Evolutionary conservation across 257 asterid species (phyloP).

Genomic region (Fraxinus americana): DNA sequence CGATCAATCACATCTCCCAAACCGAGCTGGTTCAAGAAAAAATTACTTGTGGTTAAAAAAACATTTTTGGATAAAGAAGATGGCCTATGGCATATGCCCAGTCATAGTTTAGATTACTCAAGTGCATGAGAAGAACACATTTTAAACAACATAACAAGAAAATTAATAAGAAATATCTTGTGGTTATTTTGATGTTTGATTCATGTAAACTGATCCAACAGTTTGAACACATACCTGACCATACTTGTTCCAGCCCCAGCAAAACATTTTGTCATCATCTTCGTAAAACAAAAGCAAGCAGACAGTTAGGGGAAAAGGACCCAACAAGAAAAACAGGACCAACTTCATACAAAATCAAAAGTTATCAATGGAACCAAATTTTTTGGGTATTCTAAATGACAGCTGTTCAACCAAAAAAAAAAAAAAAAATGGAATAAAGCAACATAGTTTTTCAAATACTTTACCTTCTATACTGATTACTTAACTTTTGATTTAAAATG

Average conservation of each 20-base stretch:
- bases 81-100: not conserved
- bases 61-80: not conserved
- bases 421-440: too few relatives aligned
- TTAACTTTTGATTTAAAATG: too few relatives aligned
- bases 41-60: not conserved
- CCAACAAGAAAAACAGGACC: conserved; percentile 5
- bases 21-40: conserved; percentile 64
- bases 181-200: not conserved
- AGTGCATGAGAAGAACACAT: not conserved
- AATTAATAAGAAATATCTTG: not conserved
- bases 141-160: not conserved
- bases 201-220: not conserved
- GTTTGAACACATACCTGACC: conserved; percentile 75
- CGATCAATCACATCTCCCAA: conserved; percentile 90
- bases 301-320: conserved; percentile 25
- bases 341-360: not conserved
- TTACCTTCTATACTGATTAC: not conserved
- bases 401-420: too few relatives aligned
- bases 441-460: too few relatives aligned
- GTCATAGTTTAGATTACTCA: not conserved
- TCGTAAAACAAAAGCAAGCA: conserved; percentile 18
- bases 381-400: not conserved
- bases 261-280: conserved; percentile 81
- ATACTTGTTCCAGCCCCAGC: conserved; percentile 99
- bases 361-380: not conserved